Conservation (phyloP, 75 land plant species). For the Larix kaempferi region DNA sequence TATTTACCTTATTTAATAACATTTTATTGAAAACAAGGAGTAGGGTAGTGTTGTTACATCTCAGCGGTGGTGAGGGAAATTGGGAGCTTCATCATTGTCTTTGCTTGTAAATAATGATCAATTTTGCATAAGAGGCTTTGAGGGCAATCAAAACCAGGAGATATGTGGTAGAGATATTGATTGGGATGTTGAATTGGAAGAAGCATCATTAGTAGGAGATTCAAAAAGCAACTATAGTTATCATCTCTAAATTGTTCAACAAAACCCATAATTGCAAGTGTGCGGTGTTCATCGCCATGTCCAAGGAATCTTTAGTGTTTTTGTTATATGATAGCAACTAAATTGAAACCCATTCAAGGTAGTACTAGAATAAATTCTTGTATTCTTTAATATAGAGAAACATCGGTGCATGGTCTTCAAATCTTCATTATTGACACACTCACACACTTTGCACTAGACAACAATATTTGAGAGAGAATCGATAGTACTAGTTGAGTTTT, state of each 20-base stretch:
- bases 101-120: conserved; percentile 22
- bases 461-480: too few species aligned
- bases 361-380: background rate
- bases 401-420: too few species aligned
- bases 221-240: conserved; percentile 44
- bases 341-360: background rate
- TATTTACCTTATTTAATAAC: too few species aligned
- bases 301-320: conserved; percentile 71
- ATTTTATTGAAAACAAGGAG: too few species aligned
- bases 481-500: too few species aligned
- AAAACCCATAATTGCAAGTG: conserved; percentile 53
- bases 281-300: conserved; percentile 64
- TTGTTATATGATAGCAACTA: conserved; percentile 26
- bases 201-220: conserved; percentile 55
- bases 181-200: conserved; percentile 89
- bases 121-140: conserved; percentile 47
- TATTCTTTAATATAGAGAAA: conserved; percentile 7
- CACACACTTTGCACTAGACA: too few species aligned
- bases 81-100: conserved; percentile 46
- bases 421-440: too few species aligned
- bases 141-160: conserved; percentile 58
- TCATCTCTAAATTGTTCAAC: conserved; percentile 47
- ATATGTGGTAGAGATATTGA: conserved; percentile 51
- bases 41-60: conserved; percentile 45
- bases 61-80: conserved; percentile 37